Conservation (phyloP, 169 alveolate species). For the Neospora caninum region DNA sequence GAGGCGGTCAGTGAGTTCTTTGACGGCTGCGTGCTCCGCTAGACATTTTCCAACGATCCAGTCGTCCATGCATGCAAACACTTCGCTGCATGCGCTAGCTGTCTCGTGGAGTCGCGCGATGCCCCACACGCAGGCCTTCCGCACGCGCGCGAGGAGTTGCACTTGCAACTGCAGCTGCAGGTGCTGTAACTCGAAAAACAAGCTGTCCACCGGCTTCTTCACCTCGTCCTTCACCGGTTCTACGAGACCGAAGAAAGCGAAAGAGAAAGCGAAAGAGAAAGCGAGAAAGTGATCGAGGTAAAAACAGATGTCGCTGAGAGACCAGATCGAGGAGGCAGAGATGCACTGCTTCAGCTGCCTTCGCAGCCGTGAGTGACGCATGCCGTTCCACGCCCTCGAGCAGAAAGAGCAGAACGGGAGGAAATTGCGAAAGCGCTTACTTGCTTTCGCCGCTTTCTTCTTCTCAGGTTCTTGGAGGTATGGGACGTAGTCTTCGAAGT, state of each 20-base stretch:
- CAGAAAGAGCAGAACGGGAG: too few relatives aligned
- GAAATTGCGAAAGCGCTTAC: neutral
- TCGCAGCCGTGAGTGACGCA: too few relatives aligned
- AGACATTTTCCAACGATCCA: constrained; percentile 20
- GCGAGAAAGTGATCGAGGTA: too few relatives aligned
- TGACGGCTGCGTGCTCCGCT: constrained; percentile 36
- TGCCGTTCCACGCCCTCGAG: too few relatives aligned
- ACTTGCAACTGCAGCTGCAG: constrained; percentile 21
- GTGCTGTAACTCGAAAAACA: neutral
- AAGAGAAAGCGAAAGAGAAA: too few relatives aligned
- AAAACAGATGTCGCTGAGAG: too few relatives aligned
- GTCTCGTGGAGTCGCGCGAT: neutral
- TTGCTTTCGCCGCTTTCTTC: neutral
- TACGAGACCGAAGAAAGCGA: neutral
- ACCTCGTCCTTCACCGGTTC: constrained; percentile 13
- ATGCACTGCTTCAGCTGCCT: too few relatives aligned
- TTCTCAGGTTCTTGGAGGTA: neutral
- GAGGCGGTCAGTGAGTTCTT: neutral
- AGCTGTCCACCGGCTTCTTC: neutral
- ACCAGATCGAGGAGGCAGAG: too few relatives aligned
- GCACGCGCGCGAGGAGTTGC: constrained; percentile 25
- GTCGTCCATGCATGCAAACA: constrained; percentile 10
- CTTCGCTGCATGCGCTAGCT: neutral
- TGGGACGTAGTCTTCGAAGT: constrained; percentile 29
- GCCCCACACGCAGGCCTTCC: constrained; percentile 48